Evolutionary conservation across 495 filamentous ascomycete genomes (phyloP), one percentile per base, ranked within the genome.

Genomic region (Aspergillus heteromorphus): DNA sequence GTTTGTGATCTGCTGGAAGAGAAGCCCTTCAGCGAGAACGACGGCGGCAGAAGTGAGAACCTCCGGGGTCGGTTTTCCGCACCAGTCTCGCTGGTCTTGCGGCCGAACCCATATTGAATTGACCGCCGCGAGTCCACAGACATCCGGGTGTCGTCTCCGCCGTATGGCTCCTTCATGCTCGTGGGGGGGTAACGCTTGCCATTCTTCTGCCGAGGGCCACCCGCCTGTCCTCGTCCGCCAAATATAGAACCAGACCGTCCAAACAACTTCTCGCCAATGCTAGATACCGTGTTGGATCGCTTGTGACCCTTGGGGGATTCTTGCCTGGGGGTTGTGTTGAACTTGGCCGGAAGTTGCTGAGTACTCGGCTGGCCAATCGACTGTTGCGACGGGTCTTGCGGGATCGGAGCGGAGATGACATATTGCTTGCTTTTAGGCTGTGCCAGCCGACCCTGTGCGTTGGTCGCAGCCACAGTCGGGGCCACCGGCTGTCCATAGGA

Each of bases 401-500:
- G 76, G 27, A 88, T 83, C 17, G 89, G 86, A 49, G 75, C 76
- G 17, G 89, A 88, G 40, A 93, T 90, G 21, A 80, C 80, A 62
- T 95, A 95, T 54, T 83, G 82, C 65, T 86, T 89, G 55, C 73
- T 78, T 58, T 80, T 85, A 34, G 93, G 93, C 67, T 95, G 92
- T 53, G 91, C 84, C 55, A 98, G 87, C 59, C 87, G 87, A 56
- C 90, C 93, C 71, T 96, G 87, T 31, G 84, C 92, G 75, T 95
- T 96, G 36, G 91, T 92, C 65, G 87, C 85, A 50, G 89, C 91
- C 59, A 97, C 83, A 55, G 88, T 86, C 27, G 93, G 91, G 51
- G 89, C 89, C 61, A 87, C 83, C 42, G 93, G 92, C 71, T 90
- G 88, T 58, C 88, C 87, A 66, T 98, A 97, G 48, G 89, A 95